A percentile compares a stretch with the other conserved stretches of the same genome.
phyloP scores from a whole-genome alignment of 495 filamentous ascomycete genomes.

The Penicillium goetzii region DNA sequence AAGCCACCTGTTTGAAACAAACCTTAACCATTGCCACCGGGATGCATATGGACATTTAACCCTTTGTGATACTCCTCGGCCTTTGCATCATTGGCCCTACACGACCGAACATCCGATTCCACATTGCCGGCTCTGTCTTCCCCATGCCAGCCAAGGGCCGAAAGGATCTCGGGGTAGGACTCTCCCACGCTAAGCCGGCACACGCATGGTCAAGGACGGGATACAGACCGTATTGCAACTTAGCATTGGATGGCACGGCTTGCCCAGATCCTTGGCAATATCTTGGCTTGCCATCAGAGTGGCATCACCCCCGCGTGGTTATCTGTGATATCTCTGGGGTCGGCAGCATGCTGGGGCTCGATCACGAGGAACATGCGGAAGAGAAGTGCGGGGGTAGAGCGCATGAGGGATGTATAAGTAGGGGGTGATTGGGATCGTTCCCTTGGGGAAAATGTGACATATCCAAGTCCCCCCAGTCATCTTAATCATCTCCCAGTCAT shows the following conservation, averaged over 20 bases:
- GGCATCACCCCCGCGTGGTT: conserved; percentile 15
- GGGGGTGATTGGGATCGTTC: background rate
- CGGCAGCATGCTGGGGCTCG: conserved; percentile 10
- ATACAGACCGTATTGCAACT: conserved; percentile 13
- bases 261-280: conserved; percentile 24
- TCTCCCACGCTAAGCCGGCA: conserved; percentile 25
- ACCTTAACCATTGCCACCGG: background rate
- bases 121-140: conserved; percentile 8
- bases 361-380: conserved; percentile 24
- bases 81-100: conserved; percentile 16
- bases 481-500: background rate
- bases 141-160: conserved; percentile 21
- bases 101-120: conserved; percentile 22
- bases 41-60: background rate
- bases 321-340: conserved; percentile 16
- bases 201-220: conserved; percentile 15
- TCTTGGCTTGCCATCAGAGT: conserved; percentile 25
- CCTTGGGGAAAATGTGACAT: background rate
- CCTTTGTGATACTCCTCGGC: background rate
- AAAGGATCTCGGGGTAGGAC: conserved; percentile 20
- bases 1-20: background rate
- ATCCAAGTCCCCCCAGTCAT: background rate
- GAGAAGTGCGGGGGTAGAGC: conserved; percentile 19
- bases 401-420: conserved; percentile 1
- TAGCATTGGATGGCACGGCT: conserved; percentile 23